Evolutionary conservation across 164 flowering plant genomes (phyloP).

Genomic region (Liriodendron chinense): DNA sequence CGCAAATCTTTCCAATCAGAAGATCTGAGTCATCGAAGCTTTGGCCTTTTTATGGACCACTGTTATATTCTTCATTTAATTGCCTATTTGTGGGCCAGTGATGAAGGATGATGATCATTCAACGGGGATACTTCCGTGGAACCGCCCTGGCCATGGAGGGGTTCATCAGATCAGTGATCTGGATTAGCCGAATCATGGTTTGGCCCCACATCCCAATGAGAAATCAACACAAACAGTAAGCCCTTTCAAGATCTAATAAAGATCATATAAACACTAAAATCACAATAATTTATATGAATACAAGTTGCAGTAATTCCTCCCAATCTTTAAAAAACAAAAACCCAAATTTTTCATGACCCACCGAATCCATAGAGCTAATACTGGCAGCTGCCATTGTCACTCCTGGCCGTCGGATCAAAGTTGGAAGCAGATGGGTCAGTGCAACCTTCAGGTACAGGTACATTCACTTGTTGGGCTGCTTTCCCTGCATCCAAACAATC

Average conservation of each 20-base stretch:
- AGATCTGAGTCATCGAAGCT: no score
- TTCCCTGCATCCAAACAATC: slow-evolving; percentile 35
- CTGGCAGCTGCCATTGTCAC: slow-evolving; percentile 44
- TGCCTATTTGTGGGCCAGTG: no score
- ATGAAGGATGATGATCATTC: no score
- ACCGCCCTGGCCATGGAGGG: no score
- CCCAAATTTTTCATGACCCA: neutral
- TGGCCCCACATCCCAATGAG: neutral
- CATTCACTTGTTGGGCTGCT: slow-evolving; percentile 49
- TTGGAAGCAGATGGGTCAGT: slow-evolving; percentile 36
- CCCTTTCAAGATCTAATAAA: neutral
- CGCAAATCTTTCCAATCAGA: no score
- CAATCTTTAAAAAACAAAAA: neutral
- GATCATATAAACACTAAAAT: neutral
- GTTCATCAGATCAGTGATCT: no score
- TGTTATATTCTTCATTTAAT: no score
- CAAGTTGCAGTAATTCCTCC: neutral
- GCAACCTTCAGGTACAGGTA: slow-evolving; percentile 55
- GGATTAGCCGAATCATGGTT: no score
- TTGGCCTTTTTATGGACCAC: no score
- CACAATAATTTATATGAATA: no score
- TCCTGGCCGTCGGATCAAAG: slow-evolving; percentile 52
- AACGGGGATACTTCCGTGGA: no score
- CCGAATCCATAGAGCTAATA: slow-evolving; percentile 14
- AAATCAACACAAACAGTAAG: neutral